Evolutionary conservation across 2,329 filamentous ascomycete species (phyloP), one percentile per base, ranked within the genome.

Genomic region (Penicillium expansum): DNA sequence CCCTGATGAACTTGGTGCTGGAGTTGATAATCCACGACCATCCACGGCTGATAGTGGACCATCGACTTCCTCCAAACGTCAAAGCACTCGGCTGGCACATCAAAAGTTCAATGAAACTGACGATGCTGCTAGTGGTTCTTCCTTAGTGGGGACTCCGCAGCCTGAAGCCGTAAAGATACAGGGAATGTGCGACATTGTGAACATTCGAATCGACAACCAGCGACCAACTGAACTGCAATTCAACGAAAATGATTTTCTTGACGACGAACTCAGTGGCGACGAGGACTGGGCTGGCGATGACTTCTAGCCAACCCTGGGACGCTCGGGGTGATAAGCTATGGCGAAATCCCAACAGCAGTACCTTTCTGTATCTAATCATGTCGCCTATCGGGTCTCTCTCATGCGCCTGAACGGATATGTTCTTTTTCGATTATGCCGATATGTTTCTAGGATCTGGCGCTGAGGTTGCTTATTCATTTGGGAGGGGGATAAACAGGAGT

Each of bases 131-230:
- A 55, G 20, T 16, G 24, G 30, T n/a, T 13, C 37, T 32, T 51
- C 45, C 8, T 35, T 35, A 24, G 22, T 32, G 20, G 29, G 37
- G 20, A 35, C 56, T 30, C 58, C 52, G 16, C 49, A 45, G 16
- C 38, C 48, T 4, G 32, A 60, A 16, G 60, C 62, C 4, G 39
- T 33, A 9, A 56, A 64, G 58, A 71, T 81, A 16, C 84, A 86
- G 64, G 83, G 83, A 1, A 76, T 83, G 65, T 87, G 85, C 63
- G 76, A 84, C 51, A 73, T 80, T 10, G 84, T 87, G 11, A 77
- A 81, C 42, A 79, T 87, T 49, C 77, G 80, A 27, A 84, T 87
- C 52, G 84, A 86, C 65, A 86, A 87, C 62, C 79, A 83, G 61
- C 80, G 85, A 7, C 85, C 85, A 1, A 77, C 79, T 4, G 83